Percentiles rank a stretch among this genome's conserved stretches.
Evolutionary conservation across 176 grass and related monocot species (phyloP).

Genomic region (Dactylis glomerata): DNA sequence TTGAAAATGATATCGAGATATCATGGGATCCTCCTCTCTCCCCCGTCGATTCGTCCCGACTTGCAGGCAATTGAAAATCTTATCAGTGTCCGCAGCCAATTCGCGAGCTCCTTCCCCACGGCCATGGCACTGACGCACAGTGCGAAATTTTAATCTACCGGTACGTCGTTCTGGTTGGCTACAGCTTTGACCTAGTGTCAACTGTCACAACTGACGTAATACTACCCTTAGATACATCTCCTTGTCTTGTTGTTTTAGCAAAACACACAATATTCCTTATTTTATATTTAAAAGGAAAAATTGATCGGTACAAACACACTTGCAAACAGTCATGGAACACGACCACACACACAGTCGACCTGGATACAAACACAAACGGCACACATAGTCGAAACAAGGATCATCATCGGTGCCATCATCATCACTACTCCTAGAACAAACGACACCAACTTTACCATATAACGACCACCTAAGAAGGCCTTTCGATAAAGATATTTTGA

Average conservation of each 20-base stretch:
- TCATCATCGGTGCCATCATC: too few species aligned
- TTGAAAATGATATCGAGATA: slow-evolving; percentile 20
- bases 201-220: neutral
- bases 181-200: neutral
- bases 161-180: neutral
- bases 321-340: too few species aligned
- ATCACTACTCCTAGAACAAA: too few species aligned
- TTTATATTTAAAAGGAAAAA: too few species aligned
- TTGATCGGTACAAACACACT: too few species aligned
- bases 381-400: too few species aligned
- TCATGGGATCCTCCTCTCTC: neutral
- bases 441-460: too few species aligned
- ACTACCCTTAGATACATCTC: neutral
- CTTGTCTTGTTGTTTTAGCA: neutral
- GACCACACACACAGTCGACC: too few species aligned
- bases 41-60: neutral
- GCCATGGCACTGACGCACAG: neutral
- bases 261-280: too few species aligned
- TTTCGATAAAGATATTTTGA: too few species aligned
- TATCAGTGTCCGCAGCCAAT: neutral
- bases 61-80: slow-evolving; percentile 23
- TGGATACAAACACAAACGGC: too few species aligned
- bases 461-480: too few species aligned
- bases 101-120: neutral
- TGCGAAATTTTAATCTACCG: neutral